A percentile compares a stretch with the other conserved stretches of the same genome.
Conservation (phyloP, 1,139 yeast species). For the Lodderomyces orthopsilosis region DNA sequence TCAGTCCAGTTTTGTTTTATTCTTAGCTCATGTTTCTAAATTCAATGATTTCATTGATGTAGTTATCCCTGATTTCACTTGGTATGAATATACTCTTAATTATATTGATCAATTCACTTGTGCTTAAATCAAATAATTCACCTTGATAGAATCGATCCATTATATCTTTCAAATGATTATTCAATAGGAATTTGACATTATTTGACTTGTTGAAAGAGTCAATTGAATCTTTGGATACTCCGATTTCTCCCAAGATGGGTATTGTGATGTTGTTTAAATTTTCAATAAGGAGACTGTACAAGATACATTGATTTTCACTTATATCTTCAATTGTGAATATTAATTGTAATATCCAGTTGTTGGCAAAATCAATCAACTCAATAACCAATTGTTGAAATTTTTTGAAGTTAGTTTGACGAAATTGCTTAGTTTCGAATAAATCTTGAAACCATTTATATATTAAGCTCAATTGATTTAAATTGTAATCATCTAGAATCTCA, state of each 20-base stretch:
- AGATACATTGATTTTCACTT: slow-evolving; percentile 35
- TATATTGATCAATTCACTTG: slow-evolving; percentile 62
- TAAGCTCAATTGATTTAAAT: slow-evolving; percentile 21
- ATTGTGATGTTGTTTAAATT: slow-evolving; percentile 19
- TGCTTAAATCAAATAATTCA: slow-evolving; percentile 65
- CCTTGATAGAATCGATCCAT: slow-evolving; percentile 71
- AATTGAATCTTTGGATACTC: slow-evolving; percentile 19
- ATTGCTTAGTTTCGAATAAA: slow-evolving; percentile 21
- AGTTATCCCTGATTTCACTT: slow-evolving; percentile 60
- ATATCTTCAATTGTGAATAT: slow-evolving; percentile 32
- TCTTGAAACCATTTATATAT: slow-evolving; percentile 26
- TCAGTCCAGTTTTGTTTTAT: neutral
- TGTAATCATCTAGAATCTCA: slow-evolving; percentile 21
- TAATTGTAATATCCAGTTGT: slow-evolving; percentile 28
- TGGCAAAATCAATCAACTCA: slow-evolving; percentile 29
- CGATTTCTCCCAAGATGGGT: slow-evolving; percentile 16
- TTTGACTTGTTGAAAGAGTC: slow-evolving; percentile 40
- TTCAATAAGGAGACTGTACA: slow-evolving; percentile 28
- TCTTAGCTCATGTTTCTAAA: slow-evolving; percentile 19
- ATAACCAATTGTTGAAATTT: slow-evolving; percentile 28
- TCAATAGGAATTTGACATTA: slow-evolving; percentile 47
- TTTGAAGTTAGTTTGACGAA: slow-evolving; percentile 25
- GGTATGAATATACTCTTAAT: slow-evolving; percentile 65
- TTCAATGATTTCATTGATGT: slow-evolving; percentile 56
- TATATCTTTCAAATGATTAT: slow-evolving; percentile 62